Conservation (phyloP, 345 rosid species). For the Heritiera littoralis region DNA sequence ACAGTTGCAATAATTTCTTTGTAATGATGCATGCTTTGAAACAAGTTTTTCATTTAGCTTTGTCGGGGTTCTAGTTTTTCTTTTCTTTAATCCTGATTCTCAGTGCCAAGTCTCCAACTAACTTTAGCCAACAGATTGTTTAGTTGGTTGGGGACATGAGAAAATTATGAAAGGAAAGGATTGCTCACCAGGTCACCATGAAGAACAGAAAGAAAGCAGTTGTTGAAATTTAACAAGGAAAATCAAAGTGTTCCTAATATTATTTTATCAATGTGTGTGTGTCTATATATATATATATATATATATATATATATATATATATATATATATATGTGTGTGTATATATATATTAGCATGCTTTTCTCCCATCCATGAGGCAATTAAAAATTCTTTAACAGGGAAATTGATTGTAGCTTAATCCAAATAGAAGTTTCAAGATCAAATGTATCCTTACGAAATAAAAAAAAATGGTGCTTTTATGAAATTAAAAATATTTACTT, state of each 20-base stretch:
- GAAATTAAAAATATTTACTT: too few relatives aligned
- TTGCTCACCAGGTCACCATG: not conserved
- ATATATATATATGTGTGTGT: too few relatives aligned
- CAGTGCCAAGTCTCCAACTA: not conserved
- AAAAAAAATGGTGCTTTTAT: too few relatives aligned
- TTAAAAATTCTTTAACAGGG: too few relatives aligned
- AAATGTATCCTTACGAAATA: too few relatives aligned
- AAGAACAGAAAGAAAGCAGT: not conserved
- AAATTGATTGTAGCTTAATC: too few relatives aligned
- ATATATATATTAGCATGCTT: too few relatives aligned
- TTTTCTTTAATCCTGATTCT: not conserved
- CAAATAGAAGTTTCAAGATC: too few relatives aligned
- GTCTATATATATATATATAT: too few relatives aligned
- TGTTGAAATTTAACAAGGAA: not conserved
- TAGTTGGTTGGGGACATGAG: conserved; percentile 11
- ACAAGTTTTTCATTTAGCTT: not conserved
- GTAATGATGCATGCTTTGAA: conserved; percentile 11
- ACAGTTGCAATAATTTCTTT: not conserved
- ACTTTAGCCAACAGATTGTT: conserved; percentile 14
- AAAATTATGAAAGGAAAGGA: not conserved
- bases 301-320: too few relatives aligned
- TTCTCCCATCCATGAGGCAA: too few relatives aligned
- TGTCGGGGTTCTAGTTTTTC: not conserved
- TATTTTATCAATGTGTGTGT: too few relatives aligned
- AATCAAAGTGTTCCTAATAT: not conserved